A percentile compares a stretch with the other conserved stretches of the same genome.
These are phyloP conservation scores for Parachaetomium inaequale DNA, from an alignment of 495 filamentous ascomycete genomes.

Conservation along the genomic window DNA sequence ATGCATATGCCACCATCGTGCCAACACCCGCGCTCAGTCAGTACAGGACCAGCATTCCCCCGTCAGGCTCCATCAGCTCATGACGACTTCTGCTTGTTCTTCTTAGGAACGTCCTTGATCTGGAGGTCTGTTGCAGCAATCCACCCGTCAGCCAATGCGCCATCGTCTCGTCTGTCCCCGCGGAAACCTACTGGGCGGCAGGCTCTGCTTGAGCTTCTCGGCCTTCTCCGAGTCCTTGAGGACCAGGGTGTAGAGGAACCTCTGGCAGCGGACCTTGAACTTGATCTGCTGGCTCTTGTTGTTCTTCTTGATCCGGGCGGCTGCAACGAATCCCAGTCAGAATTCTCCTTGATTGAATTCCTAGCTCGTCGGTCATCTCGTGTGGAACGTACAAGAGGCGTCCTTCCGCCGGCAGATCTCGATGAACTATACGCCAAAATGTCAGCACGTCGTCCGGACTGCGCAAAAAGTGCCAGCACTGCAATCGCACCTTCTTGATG, in stretches of 20 bases:
- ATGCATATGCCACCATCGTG: constrained; percentile 21
- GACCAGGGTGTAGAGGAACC: constrained; percentile 93
- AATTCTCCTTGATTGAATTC: constrained; percentile 13
- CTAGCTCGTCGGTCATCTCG: constrained; percentile 4
- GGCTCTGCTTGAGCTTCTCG: constrained; percentile 99
- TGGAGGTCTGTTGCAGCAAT: constrained; percentile 35
- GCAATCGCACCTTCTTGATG: constrained; percentile 70
- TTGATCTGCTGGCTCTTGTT: constrained; percentile 84
- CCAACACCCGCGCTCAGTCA: constrained; percentile 24
- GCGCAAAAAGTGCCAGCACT: neutral
- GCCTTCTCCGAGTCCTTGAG: constrained; percentile 98
- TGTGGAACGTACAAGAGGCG: constrained; percentile 75
- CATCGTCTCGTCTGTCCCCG: neutral
- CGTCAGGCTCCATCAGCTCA: constrained; percentile 19
- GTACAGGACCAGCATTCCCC: constrained; percentile 11
- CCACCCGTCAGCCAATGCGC: constrained; percentile 15
- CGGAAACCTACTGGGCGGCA: constrained; percentile 78
- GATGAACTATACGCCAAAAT: constrained; percentile 69
- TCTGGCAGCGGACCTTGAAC: constrained; percentile 99
- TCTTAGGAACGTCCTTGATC: constrained; percentile 50
- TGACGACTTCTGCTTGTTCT: constrained; percentile 43
- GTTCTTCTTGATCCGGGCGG: constrained; percentile 97
- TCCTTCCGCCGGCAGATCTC: constrained; percentile 99
- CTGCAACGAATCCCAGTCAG: constrained; percentile 52
- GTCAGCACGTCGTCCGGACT: constrained; percentile 28